Conservation (phyloP, 83 land plant genomes). For the Thuja plicata region DNA sequence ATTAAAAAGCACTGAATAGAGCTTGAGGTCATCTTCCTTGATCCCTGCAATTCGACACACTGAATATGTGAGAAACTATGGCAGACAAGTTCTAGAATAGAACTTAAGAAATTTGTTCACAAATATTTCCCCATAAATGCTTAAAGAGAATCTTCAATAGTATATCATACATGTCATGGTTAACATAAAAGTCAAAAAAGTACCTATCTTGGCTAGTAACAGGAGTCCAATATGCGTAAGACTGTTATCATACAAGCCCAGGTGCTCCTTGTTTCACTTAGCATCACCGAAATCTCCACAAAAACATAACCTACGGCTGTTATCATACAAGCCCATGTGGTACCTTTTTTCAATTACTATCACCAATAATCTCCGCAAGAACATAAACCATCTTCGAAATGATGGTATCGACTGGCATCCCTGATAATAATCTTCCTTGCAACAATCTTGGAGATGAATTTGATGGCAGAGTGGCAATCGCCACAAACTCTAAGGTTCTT, state of each 20-base stretch:
- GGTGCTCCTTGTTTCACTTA: too few species aligned
- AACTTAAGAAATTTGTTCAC: neutral
- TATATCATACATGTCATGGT: neutral
- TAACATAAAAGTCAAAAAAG: neutral
- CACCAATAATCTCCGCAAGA: conserved; percentile 2
- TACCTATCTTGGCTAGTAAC: neutral
- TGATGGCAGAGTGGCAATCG: neutral
- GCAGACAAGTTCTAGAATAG: neutral
- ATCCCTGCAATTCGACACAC: neutral
- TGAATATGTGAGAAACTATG: neutral
- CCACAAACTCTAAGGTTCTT: neutral
- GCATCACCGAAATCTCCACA: too few species aligned
- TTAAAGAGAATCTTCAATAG: neutral
- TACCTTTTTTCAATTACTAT: neutral
- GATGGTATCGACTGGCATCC: neutral
- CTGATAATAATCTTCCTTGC: neutral
- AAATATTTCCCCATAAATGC: too few species aligned
- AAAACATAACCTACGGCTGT: neutral
- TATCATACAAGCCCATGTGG: neutral
- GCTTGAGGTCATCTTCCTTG: neutral
- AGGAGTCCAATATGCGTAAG: neutral
- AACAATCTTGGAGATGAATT: neutral
- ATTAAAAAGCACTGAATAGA: neutral
- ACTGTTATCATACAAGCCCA: neutral
- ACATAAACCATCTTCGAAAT: neutral